Percentiles rank a stretch among this genome's conserved stretches.
phyloP scores from a whole-genome alignment of 1,284 basidiomycete species.

The Taiwanofungus camphoratus region DNA sequence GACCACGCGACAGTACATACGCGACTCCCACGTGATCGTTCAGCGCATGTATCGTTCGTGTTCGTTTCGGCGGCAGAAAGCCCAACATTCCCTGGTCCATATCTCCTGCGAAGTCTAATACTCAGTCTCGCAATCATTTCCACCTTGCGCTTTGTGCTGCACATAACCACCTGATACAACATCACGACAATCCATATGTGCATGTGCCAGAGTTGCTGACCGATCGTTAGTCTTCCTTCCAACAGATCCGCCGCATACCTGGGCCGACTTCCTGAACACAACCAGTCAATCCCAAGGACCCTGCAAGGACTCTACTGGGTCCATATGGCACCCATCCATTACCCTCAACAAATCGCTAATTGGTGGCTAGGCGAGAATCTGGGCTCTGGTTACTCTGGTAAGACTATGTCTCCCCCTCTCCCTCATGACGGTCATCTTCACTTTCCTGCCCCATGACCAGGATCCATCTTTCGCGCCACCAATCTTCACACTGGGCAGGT shows the following conservation, averaged over 20 bases:
- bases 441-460: no score
- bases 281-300: background rate
- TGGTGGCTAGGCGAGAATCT: constrained; percentile 27
- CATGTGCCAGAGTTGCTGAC: constrained; percentile 6
- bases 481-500: constrained; percentile 48
- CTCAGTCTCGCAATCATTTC: background rate
- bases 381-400: constrained; percentile 33
- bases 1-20: constrained; percentile 14
- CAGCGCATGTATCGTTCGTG: constrained; percentile 12
- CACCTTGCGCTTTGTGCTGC: background rate
- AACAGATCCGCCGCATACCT: background rate
- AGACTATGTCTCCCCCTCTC: constrained; percentile 4
- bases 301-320: background rate
- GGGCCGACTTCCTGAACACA: background rate
- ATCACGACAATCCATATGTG: background rate
- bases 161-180: background rate
- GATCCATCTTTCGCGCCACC: constrained; percentile 59
- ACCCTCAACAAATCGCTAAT: constrained; percentile 28
- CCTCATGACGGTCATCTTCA: background rate
- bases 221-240: background rate
- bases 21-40: constrained; percentile 26
- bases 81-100: background rate
- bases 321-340: constrained; percentile 8
- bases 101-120: background rate
- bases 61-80: background rate